Base-by-base conservation (phyloP, 1,139 yeast genomes). In the Yarrowia galli region DNA sequence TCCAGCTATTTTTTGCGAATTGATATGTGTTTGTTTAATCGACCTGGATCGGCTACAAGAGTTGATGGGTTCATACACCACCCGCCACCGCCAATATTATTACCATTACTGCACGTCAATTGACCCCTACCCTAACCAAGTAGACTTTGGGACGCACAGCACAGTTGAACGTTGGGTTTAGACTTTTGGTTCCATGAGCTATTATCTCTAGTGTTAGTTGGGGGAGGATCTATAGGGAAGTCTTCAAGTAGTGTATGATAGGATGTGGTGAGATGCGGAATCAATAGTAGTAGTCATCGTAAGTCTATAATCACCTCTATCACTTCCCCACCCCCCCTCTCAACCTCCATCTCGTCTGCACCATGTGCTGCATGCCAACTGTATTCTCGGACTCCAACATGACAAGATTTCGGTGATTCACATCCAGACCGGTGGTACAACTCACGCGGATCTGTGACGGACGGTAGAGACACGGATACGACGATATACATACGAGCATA, bases 341-440 rank as follows among this genome's bases (percentile, higher is more conserved):
- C 60, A 53, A 36, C 10, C 10, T 8, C 28, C 60, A 53, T 53
- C 43, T 36, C 36, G 18, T 10, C 43, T 53, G 61, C 61, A 54
- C 61, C 61, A 10, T 13, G 35, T 10, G 61, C 61, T 54, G 61
- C 61, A 36, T 36, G 6, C 35, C n/a, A 53, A 53, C 60, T 23
- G 32, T 53, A 36, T 53, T 53, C 9, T 13, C 20, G 3, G 10
- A 2, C 58, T 36, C 32, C 43, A 36, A 53, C 43, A 53, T 53
- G 60, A 53, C 60, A 53, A 53, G 60, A 53, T 53, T 53, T 53
- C 42, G 54, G 51, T 23, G 51, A 23, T 23, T 45, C 49, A 35
- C 15, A 35, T n/a, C 8, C 13, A n/a, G n/a, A n/a, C n/a, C 40
- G 12, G 38, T 35, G 12, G 7, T 35, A 15, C n/a, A 35, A 35